Evolutionary conservation across 257 asterid species (phyloP).

Genomic region (Jacaranda mimosifolia): DNA sequence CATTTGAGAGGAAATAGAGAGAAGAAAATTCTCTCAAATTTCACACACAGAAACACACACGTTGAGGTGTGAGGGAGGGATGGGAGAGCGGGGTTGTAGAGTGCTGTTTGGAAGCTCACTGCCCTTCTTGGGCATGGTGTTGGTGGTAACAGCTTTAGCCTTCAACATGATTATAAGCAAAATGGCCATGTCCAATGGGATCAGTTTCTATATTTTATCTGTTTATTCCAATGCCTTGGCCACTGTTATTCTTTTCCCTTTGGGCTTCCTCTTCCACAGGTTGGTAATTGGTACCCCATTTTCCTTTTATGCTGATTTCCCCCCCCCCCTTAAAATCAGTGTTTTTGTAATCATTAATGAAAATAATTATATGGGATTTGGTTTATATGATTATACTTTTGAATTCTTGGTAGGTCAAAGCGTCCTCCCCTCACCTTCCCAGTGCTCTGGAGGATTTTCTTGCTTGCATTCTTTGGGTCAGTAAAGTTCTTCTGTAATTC

Average conservation of each 20-base stretch:
- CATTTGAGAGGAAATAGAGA: not conserved
- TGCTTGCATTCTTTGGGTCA: constrained; percentile 53
- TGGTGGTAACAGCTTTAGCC: constrained; percentile 54
- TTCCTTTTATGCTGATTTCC: not conserved
- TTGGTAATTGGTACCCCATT: not conserved
- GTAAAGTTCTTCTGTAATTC: not conserved
- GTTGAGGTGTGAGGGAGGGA: not conserved
- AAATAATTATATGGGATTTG: constrained; percentile 21
- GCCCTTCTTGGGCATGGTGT: constrained; percentile 56
- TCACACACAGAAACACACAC: not conserved
- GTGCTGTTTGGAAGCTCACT: constrained; percentile 45
- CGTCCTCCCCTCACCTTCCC: constrained; percentile 57
- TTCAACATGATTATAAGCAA: constrained; percentile 55
- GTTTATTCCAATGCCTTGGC: constrained; percentile 58
- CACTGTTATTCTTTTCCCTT: constrained; percentile 56
- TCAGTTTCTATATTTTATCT: constrained; percentile 56
- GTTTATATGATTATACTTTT: not conserved
- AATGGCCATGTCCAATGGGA: constrained; percentile 62
- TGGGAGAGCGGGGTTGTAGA: constrained; percentile 23
- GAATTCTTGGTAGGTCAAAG: constrained; percentile 48
- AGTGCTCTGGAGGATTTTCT: constrained; percentile 54
- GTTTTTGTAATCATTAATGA: not conserved
- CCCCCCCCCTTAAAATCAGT: not conserved
- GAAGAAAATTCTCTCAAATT: not conserved
- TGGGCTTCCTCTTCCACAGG: constrained; percentile 56